Evolutionary conservation across 208 protist species (phyloP), one percentile per base, ranked within the genome.

Genomic region (Trypanosomatidae sp.): DNA sequence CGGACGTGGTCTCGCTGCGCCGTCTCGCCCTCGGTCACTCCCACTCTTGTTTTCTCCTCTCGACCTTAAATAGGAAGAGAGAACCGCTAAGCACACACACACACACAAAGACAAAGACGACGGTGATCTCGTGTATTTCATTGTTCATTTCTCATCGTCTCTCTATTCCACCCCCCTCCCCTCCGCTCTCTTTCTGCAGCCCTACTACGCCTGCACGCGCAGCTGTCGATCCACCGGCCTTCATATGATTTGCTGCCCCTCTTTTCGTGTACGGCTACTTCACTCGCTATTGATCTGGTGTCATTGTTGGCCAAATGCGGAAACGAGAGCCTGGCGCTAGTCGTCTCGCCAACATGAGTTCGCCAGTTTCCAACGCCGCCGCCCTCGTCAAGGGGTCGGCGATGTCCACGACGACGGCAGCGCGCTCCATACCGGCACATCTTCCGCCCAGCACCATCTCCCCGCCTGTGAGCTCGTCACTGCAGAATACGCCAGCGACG

Each of bases 321-420:
- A 80, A 44, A 41, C 66, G 70, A 33, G 41, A 77, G 6, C 13
- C 58, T 39, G 33, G 28, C 3, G 28, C 58, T 62, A 19, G 28
- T 36, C 33, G 59, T 15, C 6, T 65, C 22, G 19, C 17, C 9
- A 46, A 28, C 39, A 65, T 65, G 59, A 65, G 59, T n/a, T 7
- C 33, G 28, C 59, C 59, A 39, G 39, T 22, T 43, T 9, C 39
- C 9, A 46, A 25, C 39, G 10, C 33, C 19, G 33, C 58, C 39
- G 12, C 58, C 33, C 12, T 15, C 30, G 36, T 39, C 39, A 65
- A 46, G 30, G 59, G 59, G 36, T 46, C 59, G 30, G 39, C 33
- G 33, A n/a, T 7, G 28, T 7, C 58, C 33, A n/a, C 58, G 12
- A 43, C 33, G 33, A 15, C 59, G 39, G 28, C 59, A 47, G 12